Base-by-base conservation (phyloP, 139 green algal species). In the Eudorina sp. region DNA sequence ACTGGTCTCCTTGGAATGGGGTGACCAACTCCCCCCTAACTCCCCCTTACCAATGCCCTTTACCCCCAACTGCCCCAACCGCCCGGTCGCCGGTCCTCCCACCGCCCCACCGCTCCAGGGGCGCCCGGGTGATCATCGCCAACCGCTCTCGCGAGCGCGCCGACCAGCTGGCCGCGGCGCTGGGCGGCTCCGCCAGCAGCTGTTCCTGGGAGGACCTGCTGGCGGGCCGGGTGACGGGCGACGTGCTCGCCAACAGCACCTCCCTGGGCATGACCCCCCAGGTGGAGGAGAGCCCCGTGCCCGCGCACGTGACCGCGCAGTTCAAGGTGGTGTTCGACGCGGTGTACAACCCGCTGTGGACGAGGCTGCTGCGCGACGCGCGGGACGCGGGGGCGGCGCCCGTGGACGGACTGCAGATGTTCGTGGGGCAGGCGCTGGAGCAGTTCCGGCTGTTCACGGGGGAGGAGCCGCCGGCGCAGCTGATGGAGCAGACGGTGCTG, bases 201-300 rank as follows among this genome's bases (percentile, higher is more conserved):
- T 55, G 36, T 27, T 41, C 29, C 27, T 88, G 69, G 68, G 83
- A 88, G 36, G 83, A 88, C 48, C 68, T 88, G 83, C 68, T 77
- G 45, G 34, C 19, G 68, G 83, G 83, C 48, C 83, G 81, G 29
- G 91, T 97, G 53, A 29, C 19, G 16, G 96, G 94, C 0, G 96
- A 98, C 83, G 96, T 99, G 48, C 86, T 99, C 51, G 94, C 95
- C 14, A 99, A 99, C 91, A 98, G 94, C 38, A 99, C 98, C 8
- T 95, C 94, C 3, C 91, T 99, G 11, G 98, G 98, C 34, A 99
- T 99, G 98, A 84, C 94, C 5, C 97, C 97, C 0, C 31, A 88
- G 21, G 86, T 88, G 40, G 91, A 95, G 18, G 92, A 94, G 45
- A 96, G 92, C 18, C 97, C 97, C 2, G 93, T 98, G 34, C 92